Conservation (phyloP, 257 asterid species). For the Plectranthus barbatus region DNA sequence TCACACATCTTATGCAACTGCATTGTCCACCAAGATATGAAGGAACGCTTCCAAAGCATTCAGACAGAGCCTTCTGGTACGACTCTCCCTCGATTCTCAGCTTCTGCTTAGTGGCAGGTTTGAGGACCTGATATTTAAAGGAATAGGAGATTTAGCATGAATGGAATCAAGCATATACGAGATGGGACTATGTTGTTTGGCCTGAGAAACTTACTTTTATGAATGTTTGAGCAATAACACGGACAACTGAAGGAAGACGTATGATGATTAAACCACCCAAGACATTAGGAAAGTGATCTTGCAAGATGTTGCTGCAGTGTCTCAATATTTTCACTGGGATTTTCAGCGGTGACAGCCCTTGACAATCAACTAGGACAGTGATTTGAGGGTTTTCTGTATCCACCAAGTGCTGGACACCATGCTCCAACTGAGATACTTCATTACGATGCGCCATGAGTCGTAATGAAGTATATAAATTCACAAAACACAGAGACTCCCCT, state of each 20-base stretch:
- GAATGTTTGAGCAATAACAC: conserved; percentile 76
- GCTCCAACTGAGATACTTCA: conserved; percentile 97
- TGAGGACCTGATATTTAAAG: conserved; percentile 55
- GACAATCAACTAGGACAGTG: conserved; percentile 82
- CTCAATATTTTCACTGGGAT: conserved; percentile 80
- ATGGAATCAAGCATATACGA: not conserved
- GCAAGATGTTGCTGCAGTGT: conserved; percentile 69
- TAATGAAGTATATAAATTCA: not conserved
- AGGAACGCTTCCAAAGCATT: conserved; percentile 50
- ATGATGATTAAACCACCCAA: conserved; percentile 70
- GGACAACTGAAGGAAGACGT: conserved; percentile 80
- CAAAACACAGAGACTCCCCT: not conserved
- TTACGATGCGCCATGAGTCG: conserved; percentile 18
- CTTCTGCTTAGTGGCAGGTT: conserved; percentile 73
- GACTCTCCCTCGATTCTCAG: conserved; percentile 70
- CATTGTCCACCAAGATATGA: conserved; percentile 80
- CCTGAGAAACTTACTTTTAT: conserved; percentile 49
- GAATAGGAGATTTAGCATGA: not conserved
- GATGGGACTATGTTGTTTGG: not conserved
- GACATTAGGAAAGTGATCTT: conserved; percentile 84
- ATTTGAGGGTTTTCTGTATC: conserved; percentile 54
- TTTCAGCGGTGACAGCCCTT: conserved; percentile 63
- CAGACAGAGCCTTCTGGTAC: conserved; percentile 46
- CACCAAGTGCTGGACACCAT: conserved; percentile 65
- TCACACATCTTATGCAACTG: conserved; percentile 56